Evolutionary conservation across 129 eudicot genomes (phyloP).

Genomic region (Cynara cardunculus): DNA sequence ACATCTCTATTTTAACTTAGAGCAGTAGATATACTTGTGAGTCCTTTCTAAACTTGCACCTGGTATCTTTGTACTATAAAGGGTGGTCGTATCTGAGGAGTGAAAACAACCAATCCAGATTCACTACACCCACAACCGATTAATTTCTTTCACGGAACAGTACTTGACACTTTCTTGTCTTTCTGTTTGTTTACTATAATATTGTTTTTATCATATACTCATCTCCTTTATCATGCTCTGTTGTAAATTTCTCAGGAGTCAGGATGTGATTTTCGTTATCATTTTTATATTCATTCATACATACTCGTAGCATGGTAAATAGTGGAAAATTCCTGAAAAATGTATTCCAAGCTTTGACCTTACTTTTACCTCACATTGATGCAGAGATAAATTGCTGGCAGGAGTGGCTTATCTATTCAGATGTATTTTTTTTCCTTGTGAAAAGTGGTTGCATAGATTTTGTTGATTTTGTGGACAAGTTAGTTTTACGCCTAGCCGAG

Average conservation of each 20-base stretch:
- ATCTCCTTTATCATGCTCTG: neutral
- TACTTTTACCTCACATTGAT: constrained; percentile 4
- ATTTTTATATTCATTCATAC: neutral
- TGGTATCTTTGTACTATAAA: neutral
- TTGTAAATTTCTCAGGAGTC: neutral
- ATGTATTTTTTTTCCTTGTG: constrained; percentile 80
- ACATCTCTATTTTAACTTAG: neutral
- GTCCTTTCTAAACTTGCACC: neutral
- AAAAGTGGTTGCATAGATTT: constrained; percentile 97
- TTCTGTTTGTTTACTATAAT: neutral
- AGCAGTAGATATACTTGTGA: neutral
- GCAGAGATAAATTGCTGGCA: constrained; percentile 95
- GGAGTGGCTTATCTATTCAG: constrained; percentile 92
- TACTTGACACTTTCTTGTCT: neutral
- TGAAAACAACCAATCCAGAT: neutral
- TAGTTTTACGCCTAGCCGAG: constrained; percentile 79
- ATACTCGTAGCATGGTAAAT: neutral
- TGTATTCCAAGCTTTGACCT: neutral
- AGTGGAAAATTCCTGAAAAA: neutral
- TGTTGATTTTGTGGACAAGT: constrained; percentile 95
- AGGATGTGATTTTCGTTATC: neutral
- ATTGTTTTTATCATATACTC: neutral
- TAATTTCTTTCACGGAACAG: neutral
- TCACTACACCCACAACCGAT: neutral
- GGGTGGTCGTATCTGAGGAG: neutral